These are phyloP conservation scores for Candida labiduridarum DNA, from an alignment of 1,139 yeast species.

Conservation along the genomic window DNA sequence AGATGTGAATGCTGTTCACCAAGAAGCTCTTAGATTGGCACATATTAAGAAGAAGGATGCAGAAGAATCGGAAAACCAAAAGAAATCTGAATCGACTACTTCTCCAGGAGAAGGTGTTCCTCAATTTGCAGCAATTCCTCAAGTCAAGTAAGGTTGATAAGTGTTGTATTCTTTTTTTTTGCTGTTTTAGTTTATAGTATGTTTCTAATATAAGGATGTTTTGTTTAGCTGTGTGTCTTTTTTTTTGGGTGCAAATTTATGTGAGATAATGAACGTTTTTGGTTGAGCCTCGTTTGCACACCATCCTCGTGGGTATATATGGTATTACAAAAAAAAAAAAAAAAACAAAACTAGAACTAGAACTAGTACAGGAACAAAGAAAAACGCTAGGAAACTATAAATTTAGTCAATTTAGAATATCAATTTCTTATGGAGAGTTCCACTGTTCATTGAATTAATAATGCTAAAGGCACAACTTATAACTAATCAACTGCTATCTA, in stretches of 20 bases:
- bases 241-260: conserved; percentile 7
- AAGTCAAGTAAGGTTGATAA: background rate
- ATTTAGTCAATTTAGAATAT: background rate
- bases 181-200: background rate
- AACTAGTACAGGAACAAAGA: background rate
- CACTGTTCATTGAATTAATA: background rate
- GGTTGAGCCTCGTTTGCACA: background rate
- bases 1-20: conserved; percentile 67
- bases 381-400: background rate
- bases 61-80: conserved; percentile 17
- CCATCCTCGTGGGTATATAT: background rate
- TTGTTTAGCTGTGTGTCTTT: background rate
- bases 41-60: conserved; percentile 46
- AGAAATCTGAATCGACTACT: conserved; percentile 1
- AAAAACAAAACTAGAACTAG: background rate
- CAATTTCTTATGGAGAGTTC: background rate
- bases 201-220: background rate
- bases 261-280: background rate
- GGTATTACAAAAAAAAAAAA: background rate
- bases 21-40: conserved; percentile 72
- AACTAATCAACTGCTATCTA: background rate
- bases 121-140: conserved; percentile 1
- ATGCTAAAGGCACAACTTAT: background rate
- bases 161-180: background rate
- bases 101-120: background rate